Base-by-base conservation (phyloP, 2,329 filamentous ascomycete species). In the Lasiodiplodia sp. region DNA sequence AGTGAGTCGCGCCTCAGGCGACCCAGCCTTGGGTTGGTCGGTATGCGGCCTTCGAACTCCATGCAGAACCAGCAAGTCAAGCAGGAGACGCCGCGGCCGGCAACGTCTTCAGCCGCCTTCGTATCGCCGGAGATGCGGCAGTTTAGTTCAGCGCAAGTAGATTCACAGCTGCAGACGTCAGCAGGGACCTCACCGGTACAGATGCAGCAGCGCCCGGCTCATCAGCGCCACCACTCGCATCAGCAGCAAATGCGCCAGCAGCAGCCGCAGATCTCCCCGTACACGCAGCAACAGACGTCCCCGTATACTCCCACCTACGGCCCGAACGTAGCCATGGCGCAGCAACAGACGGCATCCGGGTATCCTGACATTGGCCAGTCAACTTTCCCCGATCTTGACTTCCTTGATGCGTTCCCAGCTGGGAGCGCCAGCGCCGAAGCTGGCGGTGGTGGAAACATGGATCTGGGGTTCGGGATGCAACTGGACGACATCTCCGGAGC, bases 401-500 rank as follows among this genome's bases (percentile, higher is more conserved):
- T 88, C 74, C 76, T 88, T 16, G 83, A 87, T 70, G 82, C 83
- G 56, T 83, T 85, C 69, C 78, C 83, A 4, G 74, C 79, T 0
- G 28, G 40, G 14, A 34, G 31, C 21, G 60, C 51, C 37, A 68
- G 49, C 28, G 62, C 60, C 34, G 52, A 55, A 11, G 37, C 60
- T 14, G 67, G 67, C 21, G 68, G 66, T 5, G 71, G 68, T 12
- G 66, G 72, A 80, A 81, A 88, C 85, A 83, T 90, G 73, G 89
- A 91, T 71, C 83, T 92, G 56, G 89, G 89, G 0, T 89, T 84
- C 68, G 79, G 79, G 28, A 79, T 81, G 78, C 79, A 74, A 2
- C 77, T 80, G 21, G 81, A 80, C 28, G 66, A 68, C 49, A 57
- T 58, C 11, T 57, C 49, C 52, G 81, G 80, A 5, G 56, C 38